A percentile compares a stretch with the other conserved stretches of the same genome.
These are phyloP conservation scores for Ilex asprella DNA, from an alignment of 257 asterid species.

Conservation along the genomic window DNA sequence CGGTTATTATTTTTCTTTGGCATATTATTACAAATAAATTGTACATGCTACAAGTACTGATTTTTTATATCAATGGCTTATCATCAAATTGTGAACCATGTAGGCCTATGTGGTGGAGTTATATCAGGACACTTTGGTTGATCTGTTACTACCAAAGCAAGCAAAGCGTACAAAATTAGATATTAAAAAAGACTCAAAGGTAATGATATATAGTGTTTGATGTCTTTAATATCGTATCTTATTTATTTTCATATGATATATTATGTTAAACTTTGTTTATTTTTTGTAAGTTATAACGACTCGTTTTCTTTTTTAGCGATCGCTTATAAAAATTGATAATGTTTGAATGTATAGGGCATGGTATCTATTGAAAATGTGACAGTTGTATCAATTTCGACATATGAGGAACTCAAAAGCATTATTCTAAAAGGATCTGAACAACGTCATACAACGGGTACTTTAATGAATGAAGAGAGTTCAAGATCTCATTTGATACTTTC, in stretches of 20 bases:
- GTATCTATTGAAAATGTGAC: constrained; percentile 85
- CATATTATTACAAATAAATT: not conserved
- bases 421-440: constrained; percentile 82
- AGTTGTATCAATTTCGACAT: constrained; percentile 54
- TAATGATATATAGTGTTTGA: constrained; percentile 8
- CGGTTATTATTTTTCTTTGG: too few relatives aligned
- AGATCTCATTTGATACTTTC: constrained; percentile 95
- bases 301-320: constrained; percentile 3
- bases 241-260: constrained; percentile 1
- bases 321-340: constrained; percentile 15
- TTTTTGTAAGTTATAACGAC: constrained; percentile 1
- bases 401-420: constrained; percentile 55
- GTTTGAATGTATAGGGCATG: constrained; percentile 59
- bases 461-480: constrained; percentile 95
- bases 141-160: constrained; percentile 70
- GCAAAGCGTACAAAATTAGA: constrained; percentile 70
- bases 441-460: constrained; percentile 82
- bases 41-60: not conserved
- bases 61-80: constrained; percentile 1
- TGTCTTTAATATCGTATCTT: too few relatives aligned
- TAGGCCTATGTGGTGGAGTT: constrained; percentile 96
- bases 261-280: constrained; percentile 1
- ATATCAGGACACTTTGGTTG: constrained; percentile 84
- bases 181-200: constrained; percentile 93
- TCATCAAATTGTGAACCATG: constrained; percentile 13